Conservation (phyloP, 164 flowering plant species). For the Vitis rotundifolia region DNA sequence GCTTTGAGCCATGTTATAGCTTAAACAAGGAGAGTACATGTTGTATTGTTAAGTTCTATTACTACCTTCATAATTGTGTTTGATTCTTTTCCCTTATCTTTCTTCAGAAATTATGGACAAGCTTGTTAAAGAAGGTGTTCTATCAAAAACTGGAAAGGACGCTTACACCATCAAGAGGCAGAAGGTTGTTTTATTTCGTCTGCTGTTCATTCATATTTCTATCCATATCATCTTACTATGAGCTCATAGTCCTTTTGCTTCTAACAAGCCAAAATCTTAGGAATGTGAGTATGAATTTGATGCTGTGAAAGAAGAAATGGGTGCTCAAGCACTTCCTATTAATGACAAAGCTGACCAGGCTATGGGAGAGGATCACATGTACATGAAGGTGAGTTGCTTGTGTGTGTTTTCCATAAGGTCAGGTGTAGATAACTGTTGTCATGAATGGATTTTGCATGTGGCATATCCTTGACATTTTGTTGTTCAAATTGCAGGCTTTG, state of each 20-base stretch:
- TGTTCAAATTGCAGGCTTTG: slow-evolving; percentile 61
- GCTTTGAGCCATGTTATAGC: slow-evolving; percentile 4
- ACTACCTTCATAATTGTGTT: background rate
- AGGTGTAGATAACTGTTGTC: background rate
- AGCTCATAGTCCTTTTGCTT: slow-evolving; percentile 3
- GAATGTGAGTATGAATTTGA: slow-evolving; percentile 40
- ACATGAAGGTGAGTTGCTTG: slow-evolving; percentile 63
- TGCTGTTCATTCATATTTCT: background rate
- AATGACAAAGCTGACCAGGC: slow-evolving; percentile 28
- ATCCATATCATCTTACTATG: slow-evolving; percentile 1
- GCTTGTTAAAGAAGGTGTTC: slow-evolving; percentile 59
- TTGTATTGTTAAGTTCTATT: background rate
- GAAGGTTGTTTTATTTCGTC: slow-evolving; percentile 47
- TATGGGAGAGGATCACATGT: slow-evolving; percentile 53
- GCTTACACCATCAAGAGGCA: slow-evolving; percentile 44
- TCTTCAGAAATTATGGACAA: slow-evolving; percentile 73
- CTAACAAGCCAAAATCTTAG: slow-evolving; percentile 26
- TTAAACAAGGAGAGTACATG: slow-evolving; percentile 1
- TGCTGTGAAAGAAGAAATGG: slow-evolving; percentile 74
- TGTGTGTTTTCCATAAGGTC: background rate
- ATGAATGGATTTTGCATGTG: background rate
- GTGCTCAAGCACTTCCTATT: slow-evolving; percentile 22
- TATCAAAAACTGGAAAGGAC: slow-evolving; percentile 62
- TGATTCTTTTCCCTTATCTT: background rate
- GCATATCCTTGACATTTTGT: background rate